phyloP scores from a whole-genome alignment of 495 filamentous ascomycete genomes.

The Opeltia flavorubescens region DNA sequence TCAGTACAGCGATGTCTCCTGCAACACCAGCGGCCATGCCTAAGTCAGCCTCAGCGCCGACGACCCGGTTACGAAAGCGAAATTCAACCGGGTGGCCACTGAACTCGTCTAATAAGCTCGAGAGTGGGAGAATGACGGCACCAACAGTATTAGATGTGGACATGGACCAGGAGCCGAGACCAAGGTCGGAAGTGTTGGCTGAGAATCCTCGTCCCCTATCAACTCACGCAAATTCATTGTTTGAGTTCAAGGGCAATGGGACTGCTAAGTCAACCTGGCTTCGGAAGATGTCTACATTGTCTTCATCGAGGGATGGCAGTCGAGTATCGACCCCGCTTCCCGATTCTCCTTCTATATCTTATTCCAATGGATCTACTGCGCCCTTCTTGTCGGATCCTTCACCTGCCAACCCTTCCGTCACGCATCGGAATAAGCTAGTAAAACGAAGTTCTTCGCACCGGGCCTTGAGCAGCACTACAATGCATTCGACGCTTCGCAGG shows the following conservation, averaged over 20 bases:
- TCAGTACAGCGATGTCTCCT: constrained; percentile 19
- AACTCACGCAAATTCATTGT: constrained; percentile 10
- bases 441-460: constrained; percentile 63
- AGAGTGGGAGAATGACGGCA: constrained; percentile 7
- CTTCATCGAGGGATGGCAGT: constrained; percentile 55
- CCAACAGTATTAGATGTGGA: constrained; percentile 8
- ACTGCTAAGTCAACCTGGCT: constrained; percentile 62
- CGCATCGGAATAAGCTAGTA: constrained; percentile 69
- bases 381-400: constrained; percentile 39
- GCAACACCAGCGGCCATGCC: constrained; percentile 16
- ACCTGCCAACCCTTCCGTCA: constrained; percentile 30
- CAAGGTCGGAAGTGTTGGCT: constrained; percentile 22
- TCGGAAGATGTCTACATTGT: constrained; percentile 54
- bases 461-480: constrained; percentile 23
- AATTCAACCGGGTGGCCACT: constrained; percentile 10
- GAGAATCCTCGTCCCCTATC: constrained; percentile 22
- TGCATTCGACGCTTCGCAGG: constrained; percentile 44
- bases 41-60: constrained; percentile 21
- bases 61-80: constrained; percentile 12
- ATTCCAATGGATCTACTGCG: constrained; percentile 55
- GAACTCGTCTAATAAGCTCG: constrained; percentile 6
- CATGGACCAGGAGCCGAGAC: constrained; percentile 16
- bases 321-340: constrained; percentile 50
- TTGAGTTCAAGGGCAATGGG: constrained; percentile 27
- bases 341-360: constrained; percentile 52